phyloP scores from a whole-genome alignment of 2,329 filamentous ascomycete species.

The Curvularia spicifera region DNA sequence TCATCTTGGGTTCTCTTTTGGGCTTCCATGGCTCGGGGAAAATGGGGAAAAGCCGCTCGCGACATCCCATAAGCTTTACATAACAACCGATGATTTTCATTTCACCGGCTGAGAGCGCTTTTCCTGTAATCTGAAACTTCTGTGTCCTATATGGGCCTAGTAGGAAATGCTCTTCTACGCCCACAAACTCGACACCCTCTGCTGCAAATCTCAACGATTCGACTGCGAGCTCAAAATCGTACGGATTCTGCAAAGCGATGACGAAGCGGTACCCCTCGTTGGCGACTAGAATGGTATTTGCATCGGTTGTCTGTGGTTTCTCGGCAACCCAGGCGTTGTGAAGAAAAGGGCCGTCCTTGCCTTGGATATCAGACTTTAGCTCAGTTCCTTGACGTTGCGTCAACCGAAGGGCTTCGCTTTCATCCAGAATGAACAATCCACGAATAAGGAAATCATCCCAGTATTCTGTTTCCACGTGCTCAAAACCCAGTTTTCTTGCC shows the following conservation, averaged over 20 bases:
- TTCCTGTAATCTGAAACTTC: constrained; percentile 73
- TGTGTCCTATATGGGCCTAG: constrained; percentile 86
- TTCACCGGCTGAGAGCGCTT: constrained; percentile 69
- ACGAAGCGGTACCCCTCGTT: constrained; percentile 79
- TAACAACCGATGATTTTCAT: constrained; percentile 78
- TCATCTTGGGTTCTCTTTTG: constrained; percentile 73
- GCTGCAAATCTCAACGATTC: constrained; percentile 79
- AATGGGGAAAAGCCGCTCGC: constrained; percentile 82
- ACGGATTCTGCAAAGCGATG: constrained; percentile 90
- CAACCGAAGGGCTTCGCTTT: constrained; percentile 34
- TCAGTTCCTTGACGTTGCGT: constrained; percentile 46
- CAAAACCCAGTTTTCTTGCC: constrained; percentile 75
- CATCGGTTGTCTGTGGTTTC: constrained; percentile 60
- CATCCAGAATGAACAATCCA: constrained; percentile 69
- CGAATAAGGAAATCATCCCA: constrained; percentile 97
- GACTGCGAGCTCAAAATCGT: constrained; percentile 89
- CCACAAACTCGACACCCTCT: constrained; percentile 74
- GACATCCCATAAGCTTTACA: constrained; percentile 81
- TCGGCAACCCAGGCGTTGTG: constrained; percentile 87
- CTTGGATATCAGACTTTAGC: constrained; percentile 41
- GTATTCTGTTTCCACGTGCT: constrained; percentile 78
- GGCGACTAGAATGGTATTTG: constrained; percentile 75
- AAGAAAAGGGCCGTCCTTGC: constrained; percentile 77
- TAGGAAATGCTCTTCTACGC: constrained; percentile 67
- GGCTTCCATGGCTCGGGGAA: constrained; percentile 79